Conservation (phyloP, 352 stramenopile genomes). For the Blastocystis sp. region DNA sequence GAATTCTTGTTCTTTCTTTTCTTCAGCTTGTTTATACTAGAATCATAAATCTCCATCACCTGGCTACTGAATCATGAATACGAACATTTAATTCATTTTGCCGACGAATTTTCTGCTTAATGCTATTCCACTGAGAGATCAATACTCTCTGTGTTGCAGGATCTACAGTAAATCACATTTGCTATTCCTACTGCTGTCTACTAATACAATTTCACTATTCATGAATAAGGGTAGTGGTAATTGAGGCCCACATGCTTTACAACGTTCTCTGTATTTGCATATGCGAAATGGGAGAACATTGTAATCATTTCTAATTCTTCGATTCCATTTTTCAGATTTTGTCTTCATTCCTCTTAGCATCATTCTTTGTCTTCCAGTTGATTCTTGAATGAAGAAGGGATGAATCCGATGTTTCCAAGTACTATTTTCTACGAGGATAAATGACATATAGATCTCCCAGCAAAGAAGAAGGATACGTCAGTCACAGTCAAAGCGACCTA, state of each 20-base stretch:
- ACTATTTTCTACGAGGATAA: too few species aligned
- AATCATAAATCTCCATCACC: neutral
- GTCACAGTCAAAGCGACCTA: conserved; percentile 14
- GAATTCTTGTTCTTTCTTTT: conserved; percentile 6
- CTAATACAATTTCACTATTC: conserved; percentile 5
- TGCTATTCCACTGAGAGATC: neutral
- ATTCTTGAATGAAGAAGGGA: neutral
- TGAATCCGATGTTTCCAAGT: neutral
- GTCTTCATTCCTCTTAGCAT: too few species aligned
- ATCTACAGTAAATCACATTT: neutral
- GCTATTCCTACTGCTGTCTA: neutral
- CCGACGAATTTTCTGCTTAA: neutral
- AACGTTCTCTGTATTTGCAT: conserved; percentile 10
- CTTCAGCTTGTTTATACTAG: conserved; percentile 1
- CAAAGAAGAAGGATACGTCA: neutral
- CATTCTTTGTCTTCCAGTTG: too few species aligned
- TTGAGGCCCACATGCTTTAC: too few species aligned
- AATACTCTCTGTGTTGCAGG: neutral
- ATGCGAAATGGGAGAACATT: neutral
- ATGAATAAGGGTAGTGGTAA: too few species aligned
- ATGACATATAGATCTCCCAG: neutral
- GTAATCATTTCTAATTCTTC: neutral
- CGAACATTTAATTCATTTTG: neutral
- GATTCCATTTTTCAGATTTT: too few species aligned
- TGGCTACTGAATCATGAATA: neutral